Evolutionary conservation across 305 asterid species (phyloP), one percentile per base, ranked within the genome.

Genomic region (Solanum chacoense): DNA sequence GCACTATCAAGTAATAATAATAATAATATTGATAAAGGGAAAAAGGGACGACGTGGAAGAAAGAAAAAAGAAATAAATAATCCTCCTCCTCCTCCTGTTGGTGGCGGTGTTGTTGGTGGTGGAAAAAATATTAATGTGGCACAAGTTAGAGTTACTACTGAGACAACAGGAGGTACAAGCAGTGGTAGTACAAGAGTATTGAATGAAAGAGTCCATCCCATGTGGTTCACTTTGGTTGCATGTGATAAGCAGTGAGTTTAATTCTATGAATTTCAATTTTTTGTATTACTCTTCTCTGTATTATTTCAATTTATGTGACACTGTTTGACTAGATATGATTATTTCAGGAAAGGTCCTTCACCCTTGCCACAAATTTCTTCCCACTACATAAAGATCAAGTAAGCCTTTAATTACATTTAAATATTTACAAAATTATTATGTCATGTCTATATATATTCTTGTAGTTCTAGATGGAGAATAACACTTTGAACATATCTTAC

Each of bases 201-300:
- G 36, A 31, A 22, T 86, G 26, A 80, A 63, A 85, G 87, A 20
- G 26, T 5, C 11, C 69, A 24, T 11, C 84, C 84, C 4, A 65
- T 88, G 22, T 91, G 90, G 93, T 86, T 91, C 69, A 26, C 45
- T n/a, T 45, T 91, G 18, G 90, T 91, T 86, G 91, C 87, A 28
- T 89, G 81, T 45, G 87, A 88, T 36, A 81, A 59, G 2, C 87
- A 88, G 89, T 89, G 50, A 88, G 91, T 38, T 12, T 71, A 24
- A 4, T 69, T 50, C 65, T n/a, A 16, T 8, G 26, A 42, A 36
- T 16, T 28, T 28, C 10, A 28, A 13, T 28, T 71, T 24, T 65
- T 5, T 65, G 73, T 20, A 63, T 63, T 50, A 22, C 6, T 22
- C 13, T 24, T 67, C 4, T n/a, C 7, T 67, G 4, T 45, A 45